A percentile compares a stretch with the other conserved stretches of the same genome.
These are phyloP conservation scores for Fusarium xyrophilum DNA, from an alignment of 2,329 filamentous ascomycete genomes.

Conservation along the genomic window DNA sequence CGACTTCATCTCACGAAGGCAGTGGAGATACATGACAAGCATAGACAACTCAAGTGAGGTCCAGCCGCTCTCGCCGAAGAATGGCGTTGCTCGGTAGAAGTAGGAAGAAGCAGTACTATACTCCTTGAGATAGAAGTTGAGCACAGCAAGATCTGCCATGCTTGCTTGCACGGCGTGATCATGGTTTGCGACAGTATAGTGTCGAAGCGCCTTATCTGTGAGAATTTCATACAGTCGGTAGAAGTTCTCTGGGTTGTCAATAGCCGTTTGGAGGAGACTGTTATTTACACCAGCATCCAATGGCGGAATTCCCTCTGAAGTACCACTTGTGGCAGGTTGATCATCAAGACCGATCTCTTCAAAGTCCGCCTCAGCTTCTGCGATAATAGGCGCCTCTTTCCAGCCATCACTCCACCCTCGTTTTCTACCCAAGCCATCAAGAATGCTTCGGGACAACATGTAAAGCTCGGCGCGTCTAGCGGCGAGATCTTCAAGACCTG, in stretches of 20 bases:
- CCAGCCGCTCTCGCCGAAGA: slow-evolving; percentile 82
- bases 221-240: slow-evolving; percentile 74
- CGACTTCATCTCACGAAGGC: slow-evolving; percentile 76
- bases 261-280: slow-evolving; percentile 64
- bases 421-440: slow-evolving; percentile 76
- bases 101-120: slow-evolving; percentile 76
- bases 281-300: slow-evolving; percentile 50
- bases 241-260: slow-evolving; percentile 69
- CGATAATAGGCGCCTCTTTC: slow-evolving; percentile 63
- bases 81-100: slow-evolving; percentile 78
- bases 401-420: slow-evolving; percentile 80
- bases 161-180: slow-evolving; percentile 77
- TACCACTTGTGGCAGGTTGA: slow-evolving; percentile 37
- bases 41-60: slow-evolving; percentile 79
- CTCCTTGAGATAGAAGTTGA: slow-evolving; percentile 80
- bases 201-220: slow-evolving; percentile 83
- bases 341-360: slow-evolving; percentile 65
- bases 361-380: slow-evolving; percentile 57
- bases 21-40: slow-evolving; percentile 84
- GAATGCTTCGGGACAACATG: slow-evolving; percentile 77
- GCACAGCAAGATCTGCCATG: slow-evolving; percentile 82
- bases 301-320: slow-evolving; percentile 10
- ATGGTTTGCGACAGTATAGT: slow-evolving; percentile 82
- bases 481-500: slow-evolving; percentile 81
- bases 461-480: slow-evolving; percentile 84